Evolutionary conservation across 176 grass and related monocot species (phyloP).

Genomic region (Rhynchospora breviuscula): DNA sequence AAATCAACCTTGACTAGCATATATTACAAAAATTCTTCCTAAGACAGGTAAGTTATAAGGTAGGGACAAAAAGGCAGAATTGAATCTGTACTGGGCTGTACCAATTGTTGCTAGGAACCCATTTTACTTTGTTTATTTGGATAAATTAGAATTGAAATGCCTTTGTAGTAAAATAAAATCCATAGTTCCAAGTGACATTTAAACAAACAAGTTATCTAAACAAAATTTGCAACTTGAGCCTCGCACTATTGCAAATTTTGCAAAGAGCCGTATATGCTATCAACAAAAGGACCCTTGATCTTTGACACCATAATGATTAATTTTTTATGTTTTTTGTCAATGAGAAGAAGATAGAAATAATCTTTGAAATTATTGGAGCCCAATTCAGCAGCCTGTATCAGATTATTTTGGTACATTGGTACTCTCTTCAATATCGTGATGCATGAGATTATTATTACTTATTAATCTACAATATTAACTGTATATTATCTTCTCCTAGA

Average conservation of each 20-base stretch:
- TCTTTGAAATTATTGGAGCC: background rate
- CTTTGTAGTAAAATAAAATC: background rate
- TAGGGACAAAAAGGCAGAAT: background rate
- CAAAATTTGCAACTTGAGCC: background rate
- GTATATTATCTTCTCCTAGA: background rate
- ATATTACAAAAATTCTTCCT: background rate
- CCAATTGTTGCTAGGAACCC: background rate
- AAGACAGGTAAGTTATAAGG: background rate
- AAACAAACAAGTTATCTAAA: background rate
- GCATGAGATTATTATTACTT: background rate
- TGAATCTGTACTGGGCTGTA: background rate
- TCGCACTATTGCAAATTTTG: background rate
- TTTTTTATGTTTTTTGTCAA: background rate
- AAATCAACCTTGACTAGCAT: background rate
- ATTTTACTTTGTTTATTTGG: background rate
- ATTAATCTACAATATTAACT: background rate
- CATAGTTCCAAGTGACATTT: background rate
- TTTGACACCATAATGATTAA: background rate
- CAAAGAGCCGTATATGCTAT: background rate
- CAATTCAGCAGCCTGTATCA: background rate
- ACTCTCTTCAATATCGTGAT: background rate
- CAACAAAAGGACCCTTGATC: background rate
- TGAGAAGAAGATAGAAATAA: no score
- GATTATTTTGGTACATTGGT: conserved; percentile 1
- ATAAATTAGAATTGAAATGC: background rate